Conservation (phyloP, 176 grass and related monocot genomes). For the Bromus sterilis region DNA sequence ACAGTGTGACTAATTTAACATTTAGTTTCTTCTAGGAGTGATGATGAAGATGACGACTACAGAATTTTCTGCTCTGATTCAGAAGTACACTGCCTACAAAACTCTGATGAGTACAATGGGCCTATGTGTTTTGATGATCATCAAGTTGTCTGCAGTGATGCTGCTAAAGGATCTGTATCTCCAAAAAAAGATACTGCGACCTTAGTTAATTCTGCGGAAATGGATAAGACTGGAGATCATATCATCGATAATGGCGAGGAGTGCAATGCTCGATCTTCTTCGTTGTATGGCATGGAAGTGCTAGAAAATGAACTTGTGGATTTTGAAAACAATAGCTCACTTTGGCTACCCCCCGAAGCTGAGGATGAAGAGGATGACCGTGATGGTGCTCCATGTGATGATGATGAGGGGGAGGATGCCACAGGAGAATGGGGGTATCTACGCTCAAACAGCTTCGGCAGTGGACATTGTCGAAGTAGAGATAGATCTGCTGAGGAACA, state of each 20-base stretch:
- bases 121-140: slow-evolving; percentile 48
- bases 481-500: slow-evolving; percentile 88
- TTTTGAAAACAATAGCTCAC: slow-evolving; percentile 75
- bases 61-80: slow-evolving; percentile 47
- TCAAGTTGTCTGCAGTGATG: slow-evolving; percentile 30
- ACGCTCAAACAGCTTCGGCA: slow-evolving; percentile 80
- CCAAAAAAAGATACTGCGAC: slow-evolving; percentile 31
- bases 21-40: slow-evolving; percentile 59
- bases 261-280: slow-evolving; percentile 64
- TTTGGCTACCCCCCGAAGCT: slow-evolving; percentile 85
- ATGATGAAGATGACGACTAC: slow-evolving; percentile 89
- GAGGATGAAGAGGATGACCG: slow-evolving; percentile 89
- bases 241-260: slow-evolving; percentile 41
- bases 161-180: slow-evolving; percentile 41
- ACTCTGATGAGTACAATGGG: slow-evolving; percentile 60
- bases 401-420: slow-evolving; percentile 69
- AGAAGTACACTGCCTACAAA: slow-evolving; percentile 37
- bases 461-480: slow-evolving; percentile 65
- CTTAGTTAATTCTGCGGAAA: slow-evolving; percentile 29
- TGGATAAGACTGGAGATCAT: slow-evolving; percentile 56
- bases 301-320: slow-evolving; percentile 74
- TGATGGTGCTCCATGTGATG: slow-evolving; percentile 55
- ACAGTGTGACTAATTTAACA: slow-evolving; percentile 15
- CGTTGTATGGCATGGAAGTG: slow-evolving; percentile 66
- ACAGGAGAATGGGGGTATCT: slow-evolving; percentile 83